Evolutionary conservation across 306 rosid genomes (phyloP), one percentile per base, ranked within the genome.

Genomic region (Benincasa hispida): DNA sequence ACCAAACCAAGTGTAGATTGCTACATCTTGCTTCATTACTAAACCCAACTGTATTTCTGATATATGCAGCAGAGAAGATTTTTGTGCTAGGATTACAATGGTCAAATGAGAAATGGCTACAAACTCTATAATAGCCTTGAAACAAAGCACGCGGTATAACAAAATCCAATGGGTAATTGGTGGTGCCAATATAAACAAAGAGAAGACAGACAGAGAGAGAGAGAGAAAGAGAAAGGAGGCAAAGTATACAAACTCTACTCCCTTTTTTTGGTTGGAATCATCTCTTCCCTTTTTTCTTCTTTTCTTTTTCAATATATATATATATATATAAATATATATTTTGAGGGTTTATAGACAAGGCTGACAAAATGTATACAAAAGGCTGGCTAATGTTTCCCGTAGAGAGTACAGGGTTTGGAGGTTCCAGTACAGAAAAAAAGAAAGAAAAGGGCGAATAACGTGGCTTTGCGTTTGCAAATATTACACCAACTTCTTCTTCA

Each of bases 311-410:
- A 19, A 19, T 10, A 63, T 62, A 62, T 62, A 62, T 18, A 62
- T 10, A 24, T 21, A 57, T 37, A 37, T n/a, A 66, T 8, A 37
- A 37, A 45, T 5, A 42, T 68, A 12, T 21, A 5, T 45, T 68
- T 42, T 27, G 8, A 6, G 32, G 25, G 17, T 68, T 42, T 69
- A 69, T 22, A 70, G 39, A 27, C 41, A 48, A 72, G 25, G 76
- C 76, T 72, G 76, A 72, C 76, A 72, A 72, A 72, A 17, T 72
- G 76, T 72, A 48, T 72, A 47, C 17, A 72, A 17, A 72, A 72
- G 7, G 59, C 17, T 27, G 76, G 76, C 17, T 48, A 72, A 48
- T 72, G 76, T 72, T 72, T 69, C 55, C 75, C 15, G 15, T 35
- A 65, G 72, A 65, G 72, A 65, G 47, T 65, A 35, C 73, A 66